Base-by-base conservation (phyloP, 192 early-diverging fungal genomes). In the Backusella tarrabulga region DNA sequence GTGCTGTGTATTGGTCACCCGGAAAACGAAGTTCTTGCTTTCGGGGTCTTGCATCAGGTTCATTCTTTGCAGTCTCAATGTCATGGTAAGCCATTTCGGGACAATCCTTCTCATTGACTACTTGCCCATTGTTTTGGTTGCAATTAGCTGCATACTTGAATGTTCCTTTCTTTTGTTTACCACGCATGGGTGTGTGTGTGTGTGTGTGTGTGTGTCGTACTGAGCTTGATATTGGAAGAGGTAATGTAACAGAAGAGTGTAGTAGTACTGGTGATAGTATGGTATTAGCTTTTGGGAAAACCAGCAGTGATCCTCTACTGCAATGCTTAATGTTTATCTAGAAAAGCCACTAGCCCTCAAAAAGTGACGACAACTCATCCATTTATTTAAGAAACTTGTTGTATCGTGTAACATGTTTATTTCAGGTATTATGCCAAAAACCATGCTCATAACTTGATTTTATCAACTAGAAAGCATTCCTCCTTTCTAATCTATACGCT, bases 1-100 rank as follows among this genome's bases (percentile, higher is more conserved):
- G 88, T 8, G 94, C 93, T 17, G 94, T 96, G 79, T 96, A 96
- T 68, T 91, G 80, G 70, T 96, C 94, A 29, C 89, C 90, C 14
- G 76, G 70, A 79, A 91, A 93, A 4, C 91, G 85, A 42, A 93
- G 80, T 72, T 92, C 91, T 71, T 96, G 94, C n/a, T 87, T 85
- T 38, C 93, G 86, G 1, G 92, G 91, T 74, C 81, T 80, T 11
- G 85, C 85, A 42, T 87, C 88, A 41, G 83, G 84, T 71, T 88
- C 85, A 6, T 76, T 81, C 17, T 79, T 79, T 9, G 81, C 80
- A 41, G 66, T 85, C 26, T 87, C 82, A 50, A 83, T 79, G 35
- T 89, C 86, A 46, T 74, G 54, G 34, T 21, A 15, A 6, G 50
- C 32, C 79, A 84, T 81, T 9, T 81, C 77, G 0, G 83, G 83